Evolutionary conservation across 805 yeast species (phyloP).

Genomic region (Komagataella pseudopastoris): DNA sequence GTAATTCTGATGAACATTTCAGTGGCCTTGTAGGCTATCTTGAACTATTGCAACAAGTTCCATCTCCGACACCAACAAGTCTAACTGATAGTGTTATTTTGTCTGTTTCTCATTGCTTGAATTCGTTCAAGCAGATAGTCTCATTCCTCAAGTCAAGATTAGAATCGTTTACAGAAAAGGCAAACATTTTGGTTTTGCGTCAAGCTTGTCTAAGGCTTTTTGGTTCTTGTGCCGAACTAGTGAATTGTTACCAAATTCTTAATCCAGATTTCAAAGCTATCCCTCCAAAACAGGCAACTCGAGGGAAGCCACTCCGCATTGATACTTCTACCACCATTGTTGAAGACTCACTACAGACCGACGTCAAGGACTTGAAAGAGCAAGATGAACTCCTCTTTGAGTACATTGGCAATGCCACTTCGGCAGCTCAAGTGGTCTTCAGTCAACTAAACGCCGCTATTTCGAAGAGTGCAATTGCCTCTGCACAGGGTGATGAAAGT

Average conservation of each 20-base stretch:
- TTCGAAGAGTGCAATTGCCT: slow-evolving; percentile 45
- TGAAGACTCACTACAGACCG: slow-evolving; percentile 20
- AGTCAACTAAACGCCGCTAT: slow-evolving; percentile 60
- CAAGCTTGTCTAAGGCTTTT: neutral
- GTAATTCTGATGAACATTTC: neutral
- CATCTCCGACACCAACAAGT: neutral
- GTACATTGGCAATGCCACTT: slow-evolving; percentile 47
- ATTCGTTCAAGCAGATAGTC: neutral
- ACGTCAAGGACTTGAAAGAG: slow-evolving; percentile 15
- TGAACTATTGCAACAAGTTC: neutral
- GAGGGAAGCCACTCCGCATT: neutral
- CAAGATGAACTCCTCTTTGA: slow-evolving; percentile 52
- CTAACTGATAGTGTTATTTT: slow-evolving; percentile 1
- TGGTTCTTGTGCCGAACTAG: neutral
- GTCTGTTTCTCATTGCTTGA: neutral
- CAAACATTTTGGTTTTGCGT: neutral
- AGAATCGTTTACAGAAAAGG: neutral
- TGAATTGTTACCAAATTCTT: neutral
- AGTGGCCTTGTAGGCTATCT: neutral
- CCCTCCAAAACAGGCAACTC: neutral
- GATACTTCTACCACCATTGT: neutral
- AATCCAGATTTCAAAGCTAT: neutral
- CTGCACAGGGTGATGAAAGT: slow-evolving; percentile 22
- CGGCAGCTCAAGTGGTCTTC: slow-evolving; percentile 65
- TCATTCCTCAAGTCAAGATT: neutral